These are phyloP conservation scores for Aspergillus steynii DNA, from an alignment of 495 filamentous ascomycete genomes.

Conservation along the genomic window DNA sequence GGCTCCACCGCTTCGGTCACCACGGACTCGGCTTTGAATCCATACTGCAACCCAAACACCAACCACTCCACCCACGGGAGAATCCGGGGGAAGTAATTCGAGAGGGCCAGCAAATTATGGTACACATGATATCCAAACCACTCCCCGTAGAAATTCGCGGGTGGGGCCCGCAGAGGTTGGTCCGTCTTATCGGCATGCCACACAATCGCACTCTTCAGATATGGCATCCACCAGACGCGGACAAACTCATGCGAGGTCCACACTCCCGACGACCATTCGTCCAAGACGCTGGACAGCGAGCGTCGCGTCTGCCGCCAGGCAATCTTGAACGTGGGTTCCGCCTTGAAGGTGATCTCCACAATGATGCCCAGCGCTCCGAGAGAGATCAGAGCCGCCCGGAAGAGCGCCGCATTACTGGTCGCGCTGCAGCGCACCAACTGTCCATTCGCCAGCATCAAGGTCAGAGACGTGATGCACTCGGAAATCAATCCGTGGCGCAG, in stretches of 20 bases:
- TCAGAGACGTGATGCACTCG: constrained; percentile 67
- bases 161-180: constrained; percentile 47
- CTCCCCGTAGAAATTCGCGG: constrained; percentile 74
- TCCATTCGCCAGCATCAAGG: constrained; percentile 82
- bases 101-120: constrained; percentile 78
- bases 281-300: constrained; percentile 62
- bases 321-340: constrained; percentile 73
- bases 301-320: constrained; percentile 83
- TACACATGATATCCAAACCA: constrained; percentile 83
- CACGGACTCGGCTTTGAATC: constrained; percentile 66
- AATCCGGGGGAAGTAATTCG: constrained; percentile 74
- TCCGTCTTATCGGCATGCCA: constrained; percentile 81
- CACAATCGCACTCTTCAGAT: constrained; percentile 78
- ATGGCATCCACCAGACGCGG: constrained; percentile 96
- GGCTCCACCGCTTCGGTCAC: constrained; percentile 75
- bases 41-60: constrained; percentile 94
- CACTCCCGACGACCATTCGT: constrained; percentile 68
- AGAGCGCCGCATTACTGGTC: constrained; percentile 71
- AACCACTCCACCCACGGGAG: constrained; percentile 90
- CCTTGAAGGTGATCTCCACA: constrained; percentile 81
- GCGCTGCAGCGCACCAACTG: constrained; percentile 71
- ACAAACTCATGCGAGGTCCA: constrained; percentile 89
- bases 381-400: constrained; percentile 83
- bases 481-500: constrained; percentile 81
- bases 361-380: constrained; percentile 90